These are phyloP conservation scores for Suhomyces wounanorum DNA, from an alignment of 1,139 yeast genomes.

Conservation along the genomic window DNA sequence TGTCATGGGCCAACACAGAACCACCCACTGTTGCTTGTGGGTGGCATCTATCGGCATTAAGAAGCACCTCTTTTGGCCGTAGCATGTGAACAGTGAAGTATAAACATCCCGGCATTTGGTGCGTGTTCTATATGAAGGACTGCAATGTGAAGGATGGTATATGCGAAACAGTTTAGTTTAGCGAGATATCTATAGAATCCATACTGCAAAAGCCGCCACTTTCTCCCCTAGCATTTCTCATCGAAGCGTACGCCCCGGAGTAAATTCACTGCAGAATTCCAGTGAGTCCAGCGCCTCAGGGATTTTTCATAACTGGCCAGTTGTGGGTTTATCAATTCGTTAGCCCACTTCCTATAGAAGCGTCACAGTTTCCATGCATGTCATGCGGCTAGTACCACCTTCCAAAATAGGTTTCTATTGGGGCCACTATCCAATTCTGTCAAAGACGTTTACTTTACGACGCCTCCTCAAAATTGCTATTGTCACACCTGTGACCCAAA, in stretches of 20 bases:
- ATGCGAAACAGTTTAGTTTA: neutral
- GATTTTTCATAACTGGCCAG: too few relatives aligned
- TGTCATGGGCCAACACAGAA: too few relatives aligned
- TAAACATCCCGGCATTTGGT: neutral
- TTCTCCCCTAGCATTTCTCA: too few relatives aligned
- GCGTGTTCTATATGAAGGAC: neutral
- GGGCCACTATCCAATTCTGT: neutral
- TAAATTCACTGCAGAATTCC: too few relatives aligned
- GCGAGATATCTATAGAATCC: too few relatives aligned
- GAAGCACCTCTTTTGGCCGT: neutral
- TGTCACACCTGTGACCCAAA: conserved; percentile 1
- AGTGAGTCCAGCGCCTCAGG: too few relatives aligned
- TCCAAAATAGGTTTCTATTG: neutral
- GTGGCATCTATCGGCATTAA: neutral
- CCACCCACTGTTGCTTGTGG: too few relatives aligned
- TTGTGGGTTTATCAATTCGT: neutral
- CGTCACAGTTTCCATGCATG: neutral
- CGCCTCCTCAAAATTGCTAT: neutral
- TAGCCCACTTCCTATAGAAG: neutral
- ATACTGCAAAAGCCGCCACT: too few relatives aligned
- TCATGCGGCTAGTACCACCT: neutral
- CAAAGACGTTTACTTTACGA: neutral
- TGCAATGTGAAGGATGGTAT: neutral
- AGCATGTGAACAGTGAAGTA: neutral
- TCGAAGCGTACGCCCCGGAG: too few relatives aligned